Percentiles rank a stretch among this genome's conserved stretches.
These are phyloP conservation scores for Penicillium freii DNA, from an alignment of 2,329 filamentous ascomycete species.

Conservation along the genomic window DNA sequence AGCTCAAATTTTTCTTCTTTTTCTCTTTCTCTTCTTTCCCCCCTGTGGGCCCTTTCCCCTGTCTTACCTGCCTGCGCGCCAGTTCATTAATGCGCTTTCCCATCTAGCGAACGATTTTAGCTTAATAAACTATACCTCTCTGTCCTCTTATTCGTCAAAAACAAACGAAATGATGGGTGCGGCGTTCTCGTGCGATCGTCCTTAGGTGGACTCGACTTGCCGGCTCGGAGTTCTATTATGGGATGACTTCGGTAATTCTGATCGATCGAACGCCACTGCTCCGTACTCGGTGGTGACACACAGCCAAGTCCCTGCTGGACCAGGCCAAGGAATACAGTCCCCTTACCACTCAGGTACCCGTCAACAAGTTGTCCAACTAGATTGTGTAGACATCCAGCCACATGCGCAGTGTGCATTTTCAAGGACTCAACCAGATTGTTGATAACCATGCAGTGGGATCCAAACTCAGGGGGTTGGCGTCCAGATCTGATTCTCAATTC, in stretches of 20 bases:
- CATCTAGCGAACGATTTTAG: background rate
- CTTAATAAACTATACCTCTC: background rate
- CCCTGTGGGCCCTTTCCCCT: slow-evolving; percentile 5
- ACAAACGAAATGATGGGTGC: background rate
- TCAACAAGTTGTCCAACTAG: background rate
- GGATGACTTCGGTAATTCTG: background rate
- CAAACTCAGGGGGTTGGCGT: background rate
- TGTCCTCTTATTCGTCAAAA: background rate
- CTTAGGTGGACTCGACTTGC: background rate
- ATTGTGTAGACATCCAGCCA: background rate
- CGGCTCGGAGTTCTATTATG: background rate
- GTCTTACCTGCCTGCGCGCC: background rate
- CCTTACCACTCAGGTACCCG: background rate
- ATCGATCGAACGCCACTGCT: slow-evolving; percentile 10
- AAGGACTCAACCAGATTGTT: background rate
- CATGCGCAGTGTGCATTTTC: background rate
- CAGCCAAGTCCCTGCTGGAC: background rate
- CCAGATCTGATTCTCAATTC: background rate
- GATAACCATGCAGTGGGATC: background rate
- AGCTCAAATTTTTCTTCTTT: background rate
- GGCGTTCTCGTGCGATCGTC: background rate
- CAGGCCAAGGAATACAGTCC: background rate
- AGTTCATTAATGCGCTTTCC: background rate
- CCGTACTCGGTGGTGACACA: background rate
- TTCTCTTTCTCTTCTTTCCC: background rate